phyloP scores from a whole-genome alignment of 192 early-diverging fungal genomes.

The Coemansia sp. region DNA sequence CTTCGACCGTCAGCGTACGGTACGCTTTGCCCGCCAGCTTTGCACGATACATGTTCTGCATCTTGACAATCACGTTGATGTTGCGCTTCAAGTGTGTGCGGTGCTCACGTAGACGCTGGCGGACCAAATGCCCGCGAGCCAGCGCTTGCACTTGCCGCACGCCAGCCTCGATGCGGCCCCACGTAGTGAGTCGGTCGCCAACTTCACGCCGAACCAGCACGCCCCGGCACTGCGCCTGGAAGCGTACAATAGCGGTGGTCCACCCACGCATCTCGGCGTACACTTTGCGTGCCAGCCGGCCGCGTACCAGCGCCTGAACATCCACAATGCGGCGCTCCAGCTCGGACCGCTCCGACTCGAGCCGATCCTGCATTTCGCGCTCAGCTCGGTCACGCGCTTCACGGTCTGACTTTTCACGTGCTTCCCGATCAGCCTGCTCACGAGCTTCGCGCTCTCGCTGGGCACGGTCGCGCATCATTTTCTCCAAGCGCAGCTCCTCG shows the following conservation, averaged over 20 bases:
- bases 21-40: conserved; percentile 69
- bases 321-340: conserved; percentile 48
- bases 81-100: conserved; percentile 64
- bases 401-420: neutral
- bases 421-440: conserved; percentile 13
- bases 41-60: conserved; percentile 64
- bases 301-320: conserved; percentile 64
- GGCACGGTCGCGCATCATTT: conserved; percentile 9
- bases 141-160: conserved; percentile 63
- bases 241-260: conserved; percentile 46
- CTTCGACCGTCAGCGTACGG: conserved; percentile 66
- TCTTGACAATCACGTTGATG: conserved; percentile 74
- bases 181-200: conserved; percentile 29
- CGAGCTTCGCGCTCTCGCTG: conserved; percentile 27
- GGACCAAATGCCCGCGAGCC: conserved; percentile 62
- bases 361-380: conserved; percentile 33
- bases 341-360: conserved; percentile 41
- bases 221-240: conserved; percentile 55
- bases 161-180: conserved; percentile 35
- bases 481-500: conserved; percentile 12
- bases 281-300: conserved; percentile 55
- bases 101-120: conserved; percentile 60
- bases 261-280: conserved; percentile 57
- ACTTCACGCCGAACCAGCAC: conserved; percentile 42
- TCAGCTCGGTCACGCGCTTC: conserved; percentile 13